Conservation (phyloP, 148 eudicot species). For the Dysphania ambrosioides region DNA sequence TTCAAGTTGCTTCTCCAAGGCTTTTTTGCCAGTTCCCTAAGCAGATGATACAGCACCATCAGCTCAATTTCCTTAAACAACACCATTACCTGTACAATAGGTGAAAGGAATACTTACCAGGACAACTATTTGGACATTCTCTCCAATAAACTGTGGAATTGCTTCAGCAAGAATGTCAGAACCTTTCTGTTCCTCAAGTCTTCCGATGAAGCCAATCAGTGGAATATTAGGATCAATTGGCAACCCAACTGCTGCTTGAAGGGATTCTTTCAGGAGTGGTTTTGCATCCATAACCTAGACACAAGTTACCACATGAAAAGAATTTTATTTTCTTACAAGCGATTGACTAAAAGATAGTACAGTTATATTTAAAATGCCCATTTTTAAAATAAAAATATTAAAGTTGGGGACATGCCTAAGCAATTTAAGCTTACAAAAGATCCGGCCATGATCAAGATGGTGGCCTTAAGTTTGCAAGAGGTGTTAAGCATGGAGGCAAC, state of each 20-base stretch:
- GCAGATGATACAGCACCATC: background rate
- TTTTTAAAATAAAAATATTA: background rate
- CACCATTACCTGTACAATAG: background rate
- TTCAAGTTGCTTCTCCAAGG: constrained; percentile 69
- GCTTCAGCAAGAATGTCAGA: constrained; percentile 88
- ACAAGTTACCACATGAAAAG: background rate
- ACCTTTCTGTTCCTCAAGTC: constrained; percentile 96
- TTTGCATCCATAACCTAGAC: constrained; percentile 86
- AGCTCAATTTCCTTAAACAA: background rate
- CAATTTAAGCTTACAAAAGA: no score
- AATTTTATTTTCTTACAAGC: background rate
- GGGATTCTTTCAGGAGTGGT: constrained; percentile 74
- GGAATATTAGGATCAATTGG: constrained; percentile 72
- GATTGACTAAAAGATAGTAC: background rate
- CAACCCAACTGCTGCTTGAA: constrained; percentile 87
- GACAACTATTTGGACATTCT: constrained; percentile 75
- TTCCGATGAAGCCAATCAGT: constrained; percentile 89
- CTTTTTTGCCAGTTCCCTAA: constrained; percentile 92
- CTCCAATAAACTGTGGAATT: constrained; percentile 52
- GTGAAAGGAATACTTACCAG: constrained; percentile 47
- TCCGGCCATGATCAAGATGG: no score
- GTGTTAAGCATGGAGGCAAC: no score
- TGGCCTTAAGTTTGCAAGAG: no score
- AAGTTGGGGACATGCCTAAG: no score
- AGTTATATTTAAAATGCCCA: background rate